Percentiles rank a stretch among this genome's conserved stretches.
phyloP scores from a whole-genome alignment of 208 protist species.

The Trypanosomatidae sp. region DNA sequence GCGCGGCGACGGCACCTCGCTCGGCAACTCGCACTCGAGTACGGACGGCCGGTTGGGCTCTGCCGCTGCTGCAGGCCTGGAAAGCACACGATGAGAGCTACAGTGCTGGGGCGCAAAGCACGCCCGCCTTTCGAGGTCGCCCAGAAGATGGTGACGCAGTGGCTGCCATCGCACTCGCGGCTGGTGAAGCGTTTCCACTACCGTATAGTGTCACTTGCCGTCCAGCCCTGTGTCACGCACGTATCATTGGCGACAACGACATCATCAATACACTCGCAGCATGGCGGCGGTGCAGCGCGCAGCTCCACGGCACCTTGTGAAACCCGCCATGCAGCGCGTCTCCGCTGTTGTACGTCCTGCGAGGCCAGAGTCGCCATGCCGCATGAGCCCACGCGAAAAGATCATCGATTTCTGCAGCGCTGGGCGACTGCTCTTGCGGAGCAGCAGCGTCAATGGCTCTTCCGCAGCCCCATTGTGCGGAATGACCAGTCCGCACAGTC shows the following conservation, averaged over 20 bases:
- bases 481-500: neutral
- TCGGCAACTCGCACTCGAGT: constrained; percentile 19
- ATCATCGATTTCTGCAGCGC: constrained; percentile 65
- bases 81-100: neutral
- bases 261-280: neutral
- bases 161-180: constrained; percentile 61
- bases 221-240: constrained; percentile 12
- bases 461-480: neutral
- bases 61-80: constrained; percentile 30
- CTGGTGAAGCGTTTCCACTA: constrained; percentile 50
- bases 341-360: neutral
- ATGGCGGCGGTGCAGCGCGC: neutral
- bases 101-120: neutral
- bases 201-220: constrained; percentile 9
- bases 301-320: neutral
- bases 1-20: constrained; percentile 14
- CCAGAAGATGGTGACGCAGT: constrained; percentile 13
- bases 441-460: neutral
- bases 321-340: neutral
- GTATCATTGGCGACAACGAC: neutral
- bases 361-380: constrained; percentile 7
- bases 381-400: constrained; percentile 32
- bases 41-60: constrained; percentile 16
- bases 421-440: constrained; percentile 38
- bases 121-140: neutral